Conservation (phyloP, 2,329 filamentous ascomycete genomes). For the Chaetoscypha palmicola region DNA sequence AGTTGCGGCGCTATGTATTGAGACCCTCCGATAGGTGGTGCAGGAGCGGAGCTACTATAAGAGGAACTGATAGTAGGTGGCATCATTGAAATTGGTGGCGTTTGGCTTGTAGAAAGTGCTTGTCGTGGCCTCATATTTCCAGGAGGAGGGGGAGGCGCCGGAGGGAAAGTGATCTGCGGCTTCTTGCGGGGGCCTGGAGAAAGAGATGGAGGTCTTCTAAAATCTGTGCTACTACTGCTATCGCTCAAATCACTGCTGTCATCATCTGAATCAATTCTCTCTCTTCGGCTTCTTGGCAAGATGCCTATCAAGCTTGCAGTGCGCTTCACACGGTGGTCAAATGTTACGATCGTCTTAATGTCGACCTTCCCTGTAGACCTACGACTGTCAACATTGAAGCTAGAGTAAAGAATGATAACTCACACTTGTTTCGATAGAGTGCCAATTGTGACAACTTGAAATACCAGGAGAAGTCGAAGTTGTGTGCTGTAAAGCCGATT, state of each 20-base stretch:
- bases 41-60: too few species aligned
- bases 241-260: slow-evolving; percentile 9
- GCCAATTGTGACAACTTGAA: slow-evolving; percentile 20
- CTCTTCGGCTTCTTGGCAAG: slow-evolving; percentile 1
- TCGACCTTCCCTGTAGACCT: slow-evolving; percentile 20
- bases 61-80: not conserved
- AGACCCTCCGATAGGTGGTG: too few species aligned
- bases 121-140: not conserved
- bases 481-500: slow-evolving; percentile 19
- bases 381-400: not conserved
- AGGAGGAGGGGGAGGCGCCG: not conserved
- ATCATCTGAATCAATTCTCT: not conserved
- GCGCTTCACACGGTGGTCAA: slow-evolving; percentile 19
- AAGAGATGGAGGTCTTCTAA: not conserved
- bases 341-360: slow-evolving; percentile 19
- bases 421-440: slow-evolving; percentile 18
- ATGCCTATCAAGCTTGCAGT: slow-evolving; percentile 19
- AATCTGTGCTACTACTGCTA: slow-evolving; percentile 3
- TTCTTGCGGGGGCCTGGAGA: not conserved
- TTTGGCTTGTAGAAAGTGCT: not conserved
- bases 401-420: slow-evolving; percentile 2
- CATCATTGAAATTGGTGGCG: not conserved
- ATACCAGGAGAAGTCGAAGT: slow-evolving; percentile 22
- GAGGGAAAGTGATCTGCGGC: too few species aligned
- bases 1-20: too few species aligned